These are phyloP conservation scores for Zygotorulaspora florentina DNA, from an alignment of 805 yeast species.

Conservation along the genomic window DNA sequence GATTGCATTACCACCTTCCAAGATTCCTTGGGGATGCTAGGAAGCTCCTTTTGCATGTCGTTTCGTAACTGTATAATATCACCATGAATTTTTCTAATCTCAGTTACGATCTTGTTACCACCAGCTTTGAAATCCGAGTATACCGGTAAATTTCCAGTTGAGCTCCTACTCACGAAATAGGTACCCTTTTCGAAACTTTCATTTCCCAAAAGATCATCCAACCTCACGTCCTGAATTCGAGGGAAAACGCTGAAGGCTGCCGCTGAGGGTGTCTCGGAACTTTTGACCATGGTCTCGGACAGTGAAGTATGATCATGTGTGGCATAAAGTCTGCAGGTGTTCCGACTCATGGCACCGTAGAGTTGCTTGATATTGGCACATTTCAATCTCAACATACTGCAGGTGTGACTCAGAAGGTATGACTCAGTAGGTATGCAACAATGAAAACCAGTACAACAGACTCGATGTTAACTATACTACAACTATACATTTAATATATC, in stretches of 20 bases:
- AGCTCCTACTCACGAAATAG: slow-evolving; percentile 44
- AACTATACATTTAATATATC: too few species aligned
- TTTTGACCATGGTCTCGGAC: neutral
- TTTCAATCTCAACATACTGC: neutral
- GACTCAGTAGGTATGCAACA: too few species aligned
- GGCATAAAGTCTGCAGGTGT: too few species aligned
- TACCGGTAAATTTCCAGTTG: slow-evolving; percentile 73
- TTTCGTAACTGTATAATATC: slow-evolving; percentile 59
- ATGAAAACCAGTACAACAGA: too few species aligned
- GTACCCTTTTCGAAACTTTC: slow-evolving; percentile 28
- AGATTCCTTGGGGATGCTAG: slow-evolving; percentile 43
- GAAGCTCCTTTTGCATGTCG: slow-evolving; percentile 54
- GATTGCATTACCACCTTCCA: slow-evolving; percentile 50
- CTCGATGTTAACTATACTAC: too few species aligned
- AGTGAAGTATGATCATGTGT: neutral
- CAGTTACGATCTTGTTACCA: slow-evolving; percentile 61
- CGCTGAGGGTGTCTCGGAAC: neutral
- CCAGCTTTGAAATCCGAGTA: slow-evolving; percentile 60
- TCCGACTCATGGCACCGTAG: neutral
- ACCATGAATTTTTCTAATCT: slow-evolving; percentile 68
- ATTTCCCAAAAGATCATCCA: slow-evolving; percentile 29
- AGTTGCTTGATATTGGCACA: neutral
- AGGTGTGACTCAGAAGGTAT: neutral
- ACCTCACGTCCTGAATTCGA: slow-evolving; percentile 28
- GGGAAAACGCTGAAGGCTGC: slow-evolving; percentile 25